Evolutionary conservation across 2,329 filamentous ascomycete genomes (phyloP).

Genomic region (Chrysoporthe puriensis): DNA sequence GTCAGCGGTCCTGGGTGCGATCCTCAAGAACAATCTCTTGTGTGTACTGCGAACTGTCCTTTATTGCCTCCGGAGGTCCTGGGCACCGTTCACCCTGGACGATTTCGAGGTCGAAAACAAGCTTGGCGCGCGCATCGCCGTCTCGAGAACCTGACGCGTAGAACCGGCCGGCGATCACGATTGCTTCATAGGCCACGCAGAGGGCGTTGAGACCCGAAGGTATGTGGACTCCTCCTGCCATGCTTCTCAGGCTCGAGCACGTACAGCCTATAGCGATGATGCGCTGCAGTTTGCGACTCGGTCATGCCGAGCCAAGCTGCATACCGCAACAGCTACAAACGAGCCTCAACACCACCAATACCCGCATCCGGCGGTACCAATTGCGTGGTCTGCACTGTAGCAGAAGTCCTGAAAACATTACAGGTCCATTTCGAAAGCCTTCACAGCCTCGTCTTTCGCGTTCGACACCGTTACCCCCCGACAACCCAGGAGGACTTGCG

Average conservation of each 20-base stretch:
- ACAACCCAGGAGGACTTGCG: background rate
- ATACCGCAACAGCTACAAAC: conserved; percentile 2
- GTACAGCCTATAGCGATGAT: background rate
- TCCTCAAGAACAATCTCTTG: background rate
- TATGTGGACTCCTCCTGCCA: background rate
- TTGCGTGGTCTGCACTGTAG: background rate
- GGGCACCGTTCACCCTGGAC: background rate
- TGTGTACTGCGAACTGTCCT: background rate
- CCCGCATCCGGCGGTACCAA: background rate
- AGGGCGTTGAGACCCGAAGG: background rate
- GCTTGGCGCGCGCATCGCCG: background rate
- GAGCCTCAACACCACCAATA: background rate
- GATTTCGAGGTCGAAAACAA: background rate
- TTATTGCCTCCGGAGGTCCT: background rate
- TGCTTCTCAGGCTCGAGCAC: background rate
- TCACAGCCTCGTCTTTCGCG: background rate
- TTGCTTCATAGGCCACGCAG: background rate
- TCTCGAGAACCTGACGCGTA: conserved; percentile 9
- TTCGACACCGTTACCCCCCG: background rate
- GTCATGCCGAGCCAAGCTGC: background rate
- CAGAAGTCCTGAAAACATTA: background rate
- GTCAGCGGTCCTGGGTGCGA: background rate
- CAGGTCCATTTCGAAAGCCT: background rate
- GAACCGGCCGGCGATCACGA: background rate
- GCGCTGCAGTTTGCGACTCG: conserved; percentile 12